These are phyloP conservation scores for Phytomonas sp. DNA, from an alignment of 208 protist genomes.

Conservation along the genomic window DNA sequence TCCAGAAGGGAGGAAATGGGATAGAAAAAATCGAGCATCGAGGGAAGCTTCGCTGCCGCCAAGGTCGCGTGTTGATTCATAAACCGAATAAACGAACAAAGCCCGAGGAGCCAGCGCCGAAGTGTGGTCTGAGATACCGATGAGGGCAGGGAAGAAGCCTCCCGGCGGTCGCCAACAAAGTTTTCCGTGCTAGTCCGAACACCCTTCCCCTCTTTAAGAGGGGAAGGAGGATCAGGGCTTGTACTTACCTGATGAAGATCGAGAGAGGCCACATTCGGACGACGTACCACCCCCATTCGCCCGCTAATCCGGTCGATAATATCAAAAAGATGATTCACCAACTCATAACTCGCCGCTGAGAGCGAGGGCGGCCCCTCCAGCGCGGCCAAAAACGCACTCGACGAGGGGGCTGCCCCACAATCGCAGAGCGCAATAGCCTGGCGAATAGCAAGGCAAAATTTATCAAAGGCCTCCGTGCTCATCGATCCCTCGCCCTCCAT, in stretches of 20 bases:
- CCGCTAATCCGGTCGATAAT: slow-evolving; percentile 17
- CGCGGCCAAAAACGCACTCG: slow-evolving; percentile 2
- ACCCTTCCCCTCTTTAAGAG: too few relatives aligned
- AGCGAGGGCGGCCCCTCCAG: background rate
- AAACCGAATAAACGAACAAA: slow-evolving; percentile 53
- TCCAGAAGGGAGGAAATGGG: slow-evolving; percentile 21
- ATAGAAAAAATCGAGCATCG: slow-evolving; percentile 53
- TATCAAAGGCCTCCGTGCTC: slow-evolving; percentile 10
- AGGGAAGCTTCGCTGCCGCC: slow-evolving; percentile 71
- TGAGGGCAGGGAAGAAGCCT: background rate
- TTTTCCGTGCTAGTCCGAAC: too few relatives aligned
- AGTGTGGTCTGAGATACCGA: slow-evolving; percentile 23
- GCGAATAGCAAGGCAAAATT: slow-evolving; percentile 24
- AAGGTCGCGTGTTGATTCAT: slow-evolving; percentile 56
- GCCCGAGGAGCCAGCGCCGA: slow-evolving; percentile 60
- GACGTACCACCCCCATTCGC: slow-evolving; percentile 10
- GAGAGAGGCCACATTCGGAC: slow-evolving; percentile 8
- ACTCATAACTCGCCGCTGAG: background rate
- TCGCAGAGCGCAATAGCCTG: slow-evolving; percentile 24
- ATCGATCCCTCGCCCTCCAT: background rate
- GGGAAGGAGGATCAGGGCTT: too few relatives aligned
- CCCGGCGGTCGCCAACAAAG: too few relatives aligned
- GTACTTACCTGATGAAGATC: slow-evolving; percentile 9
- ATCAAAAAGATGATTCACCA: slow-evolving; percentile 18
- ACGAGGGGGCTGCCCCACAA: slow-evolving; percentile 10